Evolutionary conservation across 805 yeast species (phyloP).

Genomic region (Kazachstania martiniae): DNA sequence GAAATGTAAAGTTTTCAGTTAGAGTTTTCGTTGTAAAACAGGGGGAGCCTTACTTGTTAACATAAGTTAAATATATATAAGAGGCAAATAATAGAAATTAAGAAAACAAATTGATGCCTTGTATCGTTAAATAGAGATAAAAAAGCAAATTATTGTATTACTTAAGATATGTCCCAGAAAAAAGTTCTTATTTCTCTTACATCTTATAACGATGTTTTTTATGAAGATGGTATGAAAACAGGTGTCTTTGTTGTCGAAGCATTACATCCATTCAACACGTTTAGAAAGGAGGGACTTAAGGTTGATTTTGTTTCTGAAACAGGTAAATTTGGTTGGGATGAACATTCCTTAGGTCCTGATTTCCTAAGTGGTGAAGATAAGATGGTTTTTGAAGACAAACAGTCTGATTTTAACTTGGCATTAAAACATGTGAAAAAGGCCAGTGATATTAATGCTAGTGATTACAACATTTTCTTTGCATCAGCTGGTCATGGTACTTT

Average conservation of each 20-base stretch:
- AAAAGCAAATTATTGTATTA: too few species aligned
- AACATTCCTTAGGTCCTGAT: conserved; percentile 36
- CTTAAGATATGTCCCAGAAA: conserved; percentile 3
- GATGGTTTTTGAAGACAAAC: conserved; percentile 29
- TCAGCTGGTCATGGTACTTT: conserved; percentile 59
- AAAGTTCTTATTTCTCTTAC: conserved; percentile 37
- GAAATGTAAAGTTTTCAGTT: too few species aligned
- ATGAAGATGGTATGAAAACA: conserved; percentile 46
- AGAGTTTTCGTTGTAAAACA: too few species aligned
- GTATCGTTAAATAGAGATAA: too few species aligned
- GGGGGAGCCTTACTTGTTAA: too few species aligned
- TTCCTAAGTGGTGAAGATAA: conserved; percentile 37
- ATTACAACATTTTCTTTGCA: conserved; percentile 45
- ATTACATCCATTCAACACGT: conserved; percentile 43
- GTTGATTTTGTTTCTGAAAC: conserved; percentile 49
- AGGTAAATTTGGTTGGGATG: conserved; percentile 47
- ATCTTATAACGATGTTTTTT: conserved; percentile 36
- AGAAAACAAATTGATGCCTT: too few species aligned
- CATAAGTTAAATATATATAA: too few species aligned
- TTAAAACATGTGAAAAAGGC: conserved; percentile 36
- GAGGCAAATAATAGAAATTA: too few species aligned
- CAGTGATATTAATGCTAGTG: conserved; percentile 37
- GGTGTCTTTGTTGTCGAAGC: conserved; percentile 53
- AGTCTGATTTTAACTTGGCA: conserved; percentile 31
- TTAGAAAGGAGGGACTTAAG: conserved; percentile 37